A percentile compares a stretch with the other conserved stretches of the same genome.
Evolutionary conservation across 2,329 filamentous ascomycete genomes (phyloP).

Genomic region (Ophiostoma novo-ulmi): DNA sequence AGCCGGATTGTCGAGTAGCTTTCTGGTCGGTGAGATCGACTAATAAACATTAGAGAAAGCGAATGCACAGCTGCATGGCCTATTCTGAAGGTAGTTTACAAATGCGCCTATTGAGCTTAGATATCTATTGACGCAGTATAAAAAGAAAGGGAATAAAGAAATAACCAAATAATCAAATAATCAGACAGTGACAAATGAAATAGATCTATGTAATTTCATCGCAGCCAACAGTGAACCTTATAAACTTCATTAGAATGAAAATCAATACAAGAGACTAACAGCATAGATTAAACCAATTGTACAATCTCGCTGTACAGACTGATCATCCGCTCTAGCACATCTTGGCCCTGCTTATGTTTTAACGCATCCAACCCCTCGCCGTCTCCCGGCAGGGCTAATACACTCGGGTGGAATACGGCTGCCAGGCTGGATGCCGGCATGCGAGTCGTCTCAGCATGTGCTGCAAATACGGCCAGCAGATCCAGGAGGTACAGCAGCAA

Average conservation of each 20-base stretch:
- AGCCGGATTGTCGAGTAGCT: not conserved
- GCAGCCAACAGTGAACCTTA: not conserved
- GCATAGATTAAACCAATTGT: not conserved
- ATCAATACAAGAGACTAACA: not conserved
- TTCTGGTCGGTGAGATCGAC: not conserved
- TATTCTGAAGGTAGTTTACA: no score
- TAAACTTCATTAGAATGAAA: not conserved
- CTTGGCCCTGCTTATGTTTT: constrained; percentile 15
- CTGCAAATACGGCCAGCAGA: constrained; percentile 7
- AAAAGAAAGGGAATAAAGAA: not conserved
- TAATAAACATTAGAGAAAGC: not conserved
- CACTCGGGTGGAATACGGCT: constrained; percentile 7
- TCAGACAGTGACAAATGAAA: not conserved
- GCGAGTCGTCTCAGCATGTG: not conserved
- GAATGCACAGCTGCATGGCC: no score
- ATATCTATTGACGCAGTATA: not conserved
- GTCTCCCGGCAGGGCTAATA: not conserved
- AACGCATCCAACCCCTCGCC: constrained; percentile 4
- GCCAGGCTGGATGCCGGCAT: constrained; percentile 17
- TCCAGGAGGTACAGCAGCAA: constrained; percentile 16
- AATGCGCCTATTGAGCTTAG: no score
- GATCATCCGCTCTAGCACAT: constrained; percentile 11
- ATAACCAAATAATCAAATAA: not conserved
- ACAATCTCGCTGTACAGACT: not conserved
- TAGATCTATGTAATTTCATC: not conserved